These are phyloP conservation scores for Panaeolus cyanescens DNA, from an alignment of 768 basidiomycete genomes.

Conservation along the genomic window DNA sequence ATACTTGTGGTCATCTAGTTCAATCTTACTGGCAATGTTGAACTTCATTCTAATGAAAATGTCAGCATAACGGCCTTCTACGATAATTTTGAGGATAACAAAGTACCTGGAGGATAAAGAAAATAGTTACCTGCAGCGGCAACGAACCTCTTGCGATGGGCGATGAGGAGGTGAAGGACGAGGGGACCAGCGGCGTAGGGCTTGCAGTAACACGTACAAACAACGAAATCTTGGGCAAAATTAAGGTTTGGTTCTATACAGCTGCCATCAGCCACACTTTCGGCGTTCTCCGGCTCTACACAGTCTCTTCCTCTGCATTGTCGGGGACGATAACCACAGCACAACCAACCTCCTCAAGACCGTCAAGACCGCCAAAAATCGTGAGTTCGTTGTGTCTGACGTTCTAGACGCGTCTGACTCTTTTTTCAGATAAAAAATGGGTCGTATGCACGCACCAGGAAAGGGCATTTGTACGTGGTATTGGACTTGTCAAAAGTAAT, in stretches of 20 bases:
- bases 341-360: slow-evolving; percentile 53
- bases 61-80: slow-evolving; percentile 15
- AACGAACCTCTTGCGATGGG: slow-evolving; percentile 44
- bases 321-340: slow-evolving; percentile 16
- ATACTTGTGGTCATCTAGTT: not conserved
- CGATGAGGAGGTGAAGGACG: slow-evolving; percentile 24
- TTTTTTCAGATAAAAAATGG: slow-evolving; percentile 59
- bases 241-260: slow-evolving; percentile 69
- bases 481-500: not conserved
- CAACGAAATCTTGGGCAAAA: slow-evolving; percentile 33
- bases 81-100: slow-evolving; percentile 10
- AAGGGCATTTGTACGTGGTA: slow-evolving; percentile 93
- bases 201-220: slow-evolving; percentile 35
- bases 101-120: slow-evolving; percentile 33
- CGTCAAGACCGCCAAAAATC: slow-evolving; percentile 23
- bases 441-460: slow-evolving; percentile 99
- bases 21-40: slow-evolving; percentile 89
- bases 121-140: slow-evolving; percentile 45
- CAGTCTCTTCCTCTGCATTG: slow-evolving; percentile 28
- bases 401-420: slow-evolving; percentile 16
- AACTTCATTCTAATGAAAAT: slow-evolving; percentile 77
- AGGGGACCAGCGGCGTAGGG: slow-evolving; percentile 25
- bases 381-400: slow-evolving; percentile 17
- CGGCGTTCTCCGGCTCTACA: slow-evolving; percentile 33
- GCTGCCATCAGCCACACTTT: slow-evolving; percentile 43